Evolutionary conservation across 169 alveolate species (phyloP), one percentile per base, ranked within the genome.

Genomic region (Cystoisospora suis): DNA sequence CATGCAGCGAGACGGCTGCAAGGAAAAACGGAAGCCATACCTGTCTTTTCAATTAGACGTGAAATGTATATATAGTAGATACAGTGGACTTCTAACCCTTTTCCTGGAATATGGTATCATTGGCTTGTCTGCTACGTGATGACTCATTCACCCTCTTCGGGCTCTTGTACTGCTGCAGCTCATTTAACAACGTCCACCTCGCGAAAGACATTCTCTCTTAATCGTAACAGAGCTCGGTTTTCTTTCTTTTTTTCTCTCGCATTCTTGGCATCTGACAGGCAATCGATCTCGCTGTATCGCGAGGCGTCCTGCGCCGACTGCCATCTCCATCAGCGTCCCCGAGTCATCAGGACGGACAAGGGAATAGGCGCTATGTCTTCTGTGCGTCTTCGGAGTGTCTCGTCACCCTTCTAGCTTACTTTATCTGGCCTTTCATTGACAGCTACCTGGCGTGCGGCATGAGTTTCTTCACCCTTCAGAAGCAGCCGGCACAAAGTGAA

Each of bases 361-460:
- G 29, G 44, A 20, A 32, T 5, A 59, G 47, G 1, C 32, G 72
- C 36, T 49, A 44, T 29, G 69, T 79, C 17, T 47, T 79, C 70
- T 69, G 34, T 72, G 9, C 79, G 36, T 32, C 59, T 9, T 1
- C 75, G 29, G 91, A 86, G 75, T 34, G 58, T 4, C 34, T 1
- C 9, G 85, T 86, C 5, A 34, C 79, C 0, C 86, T 86, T 5
- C 27, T 86, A 20, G n/a, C 75, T 38, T 32, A 49, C 45, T 86
- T 86, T 75, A 40, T 86, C 27, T 86, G 91, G 91, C 91, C 91
- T 15, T 86, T 86, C 59, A 86, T 86, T 17, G 91, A 86, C 53
- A 86, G 91, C 86, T 29, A 53, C n/a, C 72, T 85, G 91, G 91
- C 91, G 12, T 49, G 79, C 46, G 91, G 79, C 47, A 86, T 45